Base-by-base conservation (phyloP, 371 early-diverging fungal species). In the Cladochytrium tenue region DNA sequence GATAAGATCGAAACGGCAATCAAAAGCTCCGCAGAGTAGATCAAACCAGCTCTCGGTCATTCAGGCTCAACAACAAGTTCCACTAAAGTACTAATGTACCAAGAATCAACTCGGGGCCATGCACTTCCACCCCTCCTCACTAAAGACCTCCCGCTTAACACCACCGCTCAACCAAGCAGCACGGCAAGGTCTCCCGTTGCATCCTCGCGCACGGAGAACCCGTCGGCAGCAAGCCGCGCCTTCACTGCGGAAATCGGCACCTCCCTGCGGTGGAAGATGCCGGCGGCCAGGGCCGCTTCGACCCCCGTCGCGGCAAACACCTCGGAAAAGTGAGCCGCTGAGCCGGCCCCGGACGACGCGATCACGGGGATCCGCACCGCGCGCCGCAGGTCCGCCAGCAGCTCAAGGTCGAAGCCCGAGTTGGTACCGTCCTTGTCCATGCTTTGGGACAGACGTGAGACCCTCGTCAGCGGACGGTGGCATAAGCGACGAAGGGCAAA, bases 371-470 rank as follows among this genome's bases (percentile, higher is more conserved):
- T 95, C 1, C 76, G 66, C 31, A 95, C 91, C 1, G 89, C 89
- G 0, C 77, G 63, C 71, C 88, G 90, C 34, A 93, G 92, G 56
- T 88, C 85, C 5, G 78, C 67, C 63, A 97, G 83, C 28, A 98
- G 80, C 59, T 90, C 94, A 13, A 91, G 75, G 62, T 98, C 98
- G 70, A 90, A 98, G 20, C 98, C 98, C 34, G 92, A 90, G 73
- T 96, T 96, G 52, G 95, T 95, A 3, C 98, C 98, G 77, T 98
- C 98, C 72, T 90, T 88, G 78, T 98, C 97, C 91, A 98, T 97
- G 74, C 76, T 75, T 57, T 63, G n/a, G 13, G 60, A 33, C 27
- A 52, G 36, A n/a, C 35, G 28, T n/a, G n/a, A n/a, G n/a, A n/a
- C n/a, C n/a, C n/a, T 17, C 55, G 30, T 55, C 30, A 55, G 55